phyloP scores from a whole-genome alignment of 495 filamentous ascomycete genomes.

The Sphaerosporella brunnea region DNA sequence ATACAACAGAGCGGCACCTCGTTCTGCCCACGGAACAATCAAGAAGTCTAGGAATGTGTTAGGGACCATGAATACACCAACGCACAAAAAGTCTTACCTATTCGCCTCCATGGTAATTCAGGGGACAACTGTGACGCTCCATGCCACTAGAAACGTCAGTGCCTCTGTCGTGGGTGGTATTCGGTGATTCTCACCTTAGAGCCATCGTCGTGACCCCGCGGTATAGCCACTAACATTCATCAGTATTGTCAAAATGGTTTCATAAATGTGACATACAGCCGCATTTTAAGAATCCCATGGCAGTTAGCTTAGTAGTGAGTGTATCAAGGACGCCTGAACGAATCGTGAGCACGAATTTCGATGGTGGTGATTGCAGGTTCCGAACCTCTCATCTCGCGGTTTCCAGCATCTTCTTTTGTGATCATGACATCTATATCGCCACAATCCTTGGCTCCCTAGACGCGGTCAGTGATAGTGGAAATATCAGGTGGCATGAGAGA shows the following conservation, averaged over 20 bases:
- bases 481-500: neutral
- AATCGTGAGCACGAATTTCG: too few relatives aligned
- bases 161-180: neutral
- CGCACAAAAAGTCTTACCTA: too few relatives aligned
- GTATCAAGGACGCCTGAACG: constrained; percentile 30
- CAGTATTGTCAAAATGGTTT: neutral
- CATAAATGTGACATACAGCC: constrained; percentile 5
- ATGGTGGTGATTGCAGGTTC: too few relatives aligned
- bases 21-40: constrained; percentile 60
- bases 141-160: constrained; percentile 41
- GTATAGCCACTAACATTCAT: neutral
- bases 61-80: neutral
- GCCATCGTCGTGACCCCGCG: constrained; percentile 30
- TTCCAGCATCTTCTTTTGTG: constrained; percentile 36
- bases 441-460: constrained; percentile 32
- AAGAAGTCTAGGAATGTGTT: constrained; percentile 44
- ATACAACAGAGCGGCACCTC: constrained; percentile 82
- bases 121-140: constrained; percentile 56
- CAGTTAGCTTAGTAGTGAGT: constrained; percentile 45
- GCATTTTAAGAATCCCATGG: constrained; percentile 41
- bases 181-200: constrained; percentile 32
- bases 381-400: constrained; percentile 7
- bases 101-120: constrained; percentile 18
- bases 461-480: constrained; percentile 34
- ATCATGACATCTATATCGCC: constrained; percentile 59